A percentile compares a stretch with the other conserved stretches of the same genome.
Evolutionary conservation across 2,329 filamentous ascomycete species (phyloP).

Genomic region (Bertia moriformis): DNA sequence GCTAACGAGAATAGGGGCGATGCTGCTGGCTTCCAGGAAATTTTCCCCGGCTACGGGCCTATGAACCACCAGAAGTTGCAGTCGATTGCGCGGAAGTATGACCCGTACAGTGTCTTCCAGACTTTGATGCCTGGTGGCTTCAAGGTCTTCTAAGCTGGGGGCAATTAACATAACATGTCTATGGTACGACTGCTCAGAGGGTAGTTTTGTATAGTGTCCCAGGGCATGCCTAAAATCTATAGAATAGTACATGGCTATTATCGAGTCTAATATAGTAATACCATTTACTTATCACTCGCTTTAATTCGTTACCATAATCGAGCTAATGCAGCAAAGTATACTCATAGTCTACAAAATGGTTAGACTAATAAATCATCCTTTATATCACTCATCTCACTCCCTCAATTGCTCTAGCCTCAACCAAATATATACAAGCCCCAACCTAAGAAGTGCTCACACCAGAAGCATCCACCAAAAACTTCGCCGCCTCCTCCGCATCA

Average conservation of each 20-base stretch:
- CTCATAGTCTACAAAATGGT: too few relatives aligned
- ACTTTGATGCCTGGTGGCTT: conserved; percentile 1
- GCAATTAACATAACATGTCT: background rate
- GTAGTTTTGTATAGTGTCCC: too few relatives aligned
- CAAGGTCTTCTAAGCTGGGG: background rate
- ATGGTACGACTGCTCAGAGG: too few relatives aligned
- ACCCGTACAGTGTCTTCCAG: conserved; percentile 5
- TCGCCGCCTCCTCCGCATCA: background rate
- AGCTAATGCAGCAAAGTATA: background rate
- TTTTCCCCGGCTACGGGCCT: conserved; percentile 16
- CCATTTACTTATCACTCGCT: background rate
- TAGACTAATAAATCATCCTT: background rate
- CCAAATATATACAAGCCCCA: background rate
- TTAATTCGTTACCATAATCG: background rate
- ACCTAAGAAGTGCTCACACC: background rate
- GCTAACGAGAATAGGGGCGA: too few relatives aligned
- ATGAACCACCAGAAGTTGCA: conserved; percentile 12
- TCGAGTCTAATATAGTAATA: background rate
- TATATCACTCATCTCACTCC: background rate
- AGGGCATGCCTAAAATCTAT: too few relatives aligned
- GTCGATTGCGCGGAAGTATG: conserved; percentile 9
- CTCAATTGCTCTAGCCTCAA: too few relatives aligned
- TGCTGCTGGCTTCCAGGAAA: conserved; percentile 17
- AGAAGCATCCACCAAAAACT: background rate
- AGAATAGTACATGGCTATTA: background rate